Evolutionary conservation across 2,329 filamentous ascomycete genomes (phyloP).

Genomic region (Alternaria brassicicola): DNA sequence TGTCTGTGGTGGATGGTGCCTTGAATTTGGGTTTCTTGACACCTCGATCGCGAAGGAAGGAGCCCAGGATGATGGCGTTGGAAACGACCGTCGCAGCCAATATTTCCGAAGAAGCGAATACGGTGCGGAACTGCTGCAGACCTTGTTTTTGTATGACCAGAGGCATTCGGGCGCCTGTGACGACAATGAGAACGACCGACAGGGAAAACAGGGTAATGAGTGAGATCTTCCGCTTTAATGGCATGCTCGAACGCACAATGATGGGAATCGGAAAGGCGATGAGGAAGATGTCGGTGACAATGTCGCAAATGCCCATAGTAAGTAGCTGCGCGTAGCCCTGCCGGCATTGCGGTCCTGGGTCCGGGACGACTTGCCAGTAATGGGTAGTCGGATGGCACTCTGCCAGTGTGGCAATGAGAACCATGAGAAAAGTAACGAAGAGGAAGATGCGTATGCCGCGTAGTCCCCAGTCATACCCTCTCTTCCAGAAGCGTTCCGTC

Average conservation of each 20-base stretch:
- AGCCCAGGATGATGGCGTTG: conserved; percentile 88
- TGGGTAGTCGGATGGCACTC: conserved; percentile 73
- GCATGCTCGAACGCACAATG: conserved; percentile 79
- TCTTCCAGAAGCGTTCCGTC: conserved; percentile 80
- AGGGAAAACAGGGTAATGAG: conserved; percentile 82
- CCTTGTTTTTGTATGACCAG: conserved; percentile 74
- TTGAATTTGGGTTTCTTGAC: conserved; percentile 86
- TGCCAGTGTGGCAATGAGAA: conserved; percentile 78
- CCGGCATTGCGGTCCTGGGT: conserved; percentile 84
- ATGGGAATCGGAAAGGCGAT: conserved; percentile 89
- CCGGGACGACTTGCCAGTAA: conserved; percentile 68
- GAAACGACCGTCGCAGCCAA: conserved; percentile 85
- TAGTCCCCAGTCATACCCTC: conserved; percentile 73
- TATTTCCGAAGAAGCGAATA: conserved; percentile 88
- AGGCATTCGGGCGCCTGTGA: conserved; percentile 82
- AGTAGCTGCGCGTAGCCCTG: conserved; percentile 86
- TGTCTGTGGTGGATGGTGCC: conserved; percentile 58
- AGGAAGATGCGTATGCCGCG: conserved; percentile 77
- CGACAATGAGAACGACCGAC: conserved; percentile 77
- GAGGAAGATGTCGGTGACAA: conserved; percentile 85
- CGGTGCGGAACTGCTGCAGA: conserved; percentile 82
- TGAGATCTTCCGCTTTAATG: conserved; percentile 76
- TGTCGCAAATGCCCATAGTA: conserved; percentile 87
- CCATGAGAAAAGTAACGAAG: conserved; percentile 75
- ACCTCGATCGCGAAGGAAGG: conserved; percentile 88